phyloP scores from a whole-genome alignment of 805 yeast genomes.

The Priceomyces medius region DNA sequence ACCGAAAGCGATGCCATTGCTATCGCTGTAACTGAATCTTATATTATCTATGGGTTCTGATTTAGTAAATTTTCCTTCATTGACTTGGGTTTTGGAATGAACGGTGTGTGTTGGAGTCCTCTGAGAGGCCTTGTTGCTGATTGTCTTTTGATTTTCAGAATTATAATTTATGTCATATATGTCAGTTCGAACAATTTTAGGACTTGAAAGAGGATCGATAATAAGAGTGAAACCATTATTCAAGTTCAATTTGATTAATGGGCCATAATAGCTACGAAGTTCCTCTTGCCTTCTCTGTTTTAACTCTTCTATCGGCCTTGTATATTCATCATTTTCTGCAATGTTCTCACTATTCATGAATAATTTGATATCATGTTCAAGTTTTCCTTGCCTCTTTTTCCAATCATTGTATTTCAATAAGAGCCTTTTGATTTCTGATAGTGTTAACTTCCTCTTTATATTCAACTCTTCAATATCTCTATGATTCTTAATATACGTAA shows the following conservation, averaged over 20 bases:
- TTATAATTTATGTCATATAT: background rate
- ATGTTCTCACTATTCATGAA: conserved; percentile 15
- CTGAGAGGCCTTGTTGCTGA: background rate
- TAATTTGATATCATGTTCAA: conserved; percentile 17
- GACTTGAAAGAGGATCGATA: conserved; percentile 39
- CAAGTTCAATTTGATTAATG: conserved; percentile 34
- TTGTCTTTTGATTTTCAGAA: background rate
- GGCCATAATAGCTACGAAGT: conserved; percentile 31
- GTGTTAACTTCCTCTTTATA: conserved; percentile 51
- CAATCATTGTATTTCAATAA: conserved; percentile 37
- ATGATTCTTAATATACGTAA: conserved; percentile 51
- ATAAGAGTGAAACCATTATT: conserved; percentile 36
- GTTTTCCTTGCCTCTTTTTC: conserved; percentile 32
- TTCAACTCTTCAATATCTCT: conserved; percentile 50
- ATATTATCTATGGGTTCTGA: background rate
- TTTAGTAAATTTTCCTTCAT: background rate
- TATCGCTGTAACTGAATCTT: conserved; percentile 3
- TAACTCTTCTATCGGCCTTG: conserved; percentile 22
- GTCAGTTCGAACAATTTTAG: conserved; percentile 15
- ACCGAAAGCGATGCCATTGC: conserved; percentile 9
- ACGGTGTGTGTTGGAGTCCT: background rate
- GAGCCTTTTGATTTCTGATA: conserved; percentile 43
- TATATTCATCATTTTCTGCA: conserved; percentile 24
- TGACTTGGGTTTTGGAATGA: background rate
- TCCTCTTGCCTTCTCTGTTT: conserved; percentile 20